phyloP scores from a whole-genome alignment of 345 rosid genomes.

The Gynandropsis gynandra region DNA sequence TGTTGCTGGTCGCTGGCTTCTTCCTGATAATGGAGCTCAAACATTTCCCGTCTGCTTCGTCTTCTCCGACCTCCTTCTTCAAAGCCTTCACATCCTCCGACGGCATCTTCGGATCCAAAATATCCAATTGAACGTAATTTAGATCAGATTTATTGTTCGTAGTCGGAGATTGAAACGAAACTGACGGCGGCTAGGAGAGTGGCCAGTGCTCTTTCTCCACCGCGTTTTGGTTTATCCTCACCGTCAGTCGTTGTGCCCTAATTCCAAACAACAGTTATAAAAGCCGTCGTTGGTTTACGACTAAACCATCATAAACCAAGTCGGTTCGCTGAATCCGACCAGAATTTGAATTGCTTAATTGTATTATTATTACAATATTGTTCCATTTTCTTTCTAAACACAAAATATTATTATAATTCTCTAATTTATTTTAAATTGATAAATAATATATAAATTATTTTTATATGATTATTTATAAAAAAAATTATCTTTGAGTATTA shows the following conservation, averaged over 20 bases:
- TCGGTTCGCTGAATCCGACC: too few relatives aligned
- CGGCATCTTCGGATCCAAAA: slow-evolving; percentile 38
- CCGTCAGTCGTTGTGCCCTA: slow-evolving; percentile 19
- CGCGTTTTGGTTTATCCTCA: neutral
- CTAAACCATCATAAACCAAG: too few relatives aligned
- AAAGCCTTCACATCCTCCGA: slow-evolving; percentile 43
- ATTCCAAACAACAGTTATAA: neutral
- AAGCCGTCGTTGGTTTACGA: neutral
- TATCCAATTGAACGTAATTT: too few relatives aligned
- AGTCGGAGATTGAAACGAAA: neutral
- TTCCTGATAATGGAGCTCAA: slow-evolving; percentile 48
- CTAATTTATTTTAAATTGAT: too few relatives aligned
- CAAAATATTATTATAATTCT: too few relatives aligned
- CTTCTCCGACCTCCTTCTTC: slow-evolving; percentile 32
- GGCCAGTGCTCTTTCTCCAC: slow-evolving; percentile 12
- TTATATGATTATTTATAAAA: too few relatives aligned
- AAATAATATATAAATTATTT: too few relatives aligned
- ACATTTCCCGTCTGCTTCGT: slow-evolving; percentile 35
- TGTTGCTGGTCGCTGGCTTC: slow-evolving; percentile 31
- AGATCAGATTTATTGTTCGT: neutral
- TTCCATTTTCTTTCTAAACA: too few relatives aligned
- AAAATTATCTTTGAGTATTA: too few relatives aligned
- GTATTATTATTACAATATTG: too few relatives aligned
- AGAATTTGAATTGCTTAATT: too few relatives aligned
- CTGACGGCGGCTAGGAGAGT: neutral